phyloP scores from a whole-genome alignment of 2,329 filamentous ascomycete genomes.

The Orbilia quercus region DNA sequence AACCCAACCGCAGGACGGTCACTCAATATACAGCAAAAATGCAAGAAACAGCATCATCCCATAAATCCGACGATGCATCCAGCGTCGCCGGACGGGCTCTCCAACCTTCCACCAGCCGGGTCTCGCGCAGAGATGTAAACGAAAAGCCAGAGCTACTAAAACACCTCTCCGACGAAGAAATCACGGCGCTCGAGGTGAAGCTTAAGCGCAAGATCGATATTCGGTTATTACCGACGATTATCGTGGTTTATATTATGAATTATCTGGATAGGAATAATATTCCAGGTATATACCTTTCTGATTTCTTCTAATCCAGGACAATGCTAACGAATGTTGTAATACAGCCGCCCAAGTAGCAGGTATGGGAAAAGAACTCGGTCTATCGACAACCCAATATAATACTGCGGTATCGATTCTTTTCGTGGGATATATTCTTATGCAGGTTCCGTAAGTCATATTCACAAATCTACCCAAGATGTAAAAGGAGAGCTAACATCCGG shows the following conservation, averaged over 20 bases:
- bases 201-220: conserved; percentile 77
- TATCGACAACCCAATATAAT: conserved; percentile 65
- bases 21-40: conserved; percentile 16
- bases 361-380: conserved; percentile 65
- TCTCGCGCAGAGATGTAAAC: conserved; percentile 19
- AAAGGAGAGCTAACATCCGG: too few relatives aligned
- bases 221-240: conserved; percentile 75
- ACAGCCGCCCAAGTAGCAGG: conserved; percentile 67
- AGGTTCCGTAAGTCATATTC: conserved; percentile 58
- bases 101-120: conserved; percentile 15
- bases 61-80: conserved; percentile 66
- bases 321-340: not conserved
- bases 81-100: conserved; percentile 14
- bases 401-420: conserved; percentile 64
- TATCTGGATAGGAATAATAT: conserved; percentile 74
- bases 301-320: not conserved
- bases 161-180: conserved; percentile 68
- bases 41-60: conserved; percentile 16
- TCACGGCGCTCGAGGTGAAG: conserved; percentile 68
- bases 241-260: conserved; percentile 81
- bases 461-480: too few relatives aligned
- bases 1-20: too few relatives aligned
- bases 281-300: conserved; percentile 62
- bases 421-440: conserved; percentile 63
- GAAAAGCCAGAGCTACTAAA: conserved; percentile 62